phyloP scores from a whole-genome alignment of 352 stramenopile genomes.

The Pythium insidiosum region DNA sequence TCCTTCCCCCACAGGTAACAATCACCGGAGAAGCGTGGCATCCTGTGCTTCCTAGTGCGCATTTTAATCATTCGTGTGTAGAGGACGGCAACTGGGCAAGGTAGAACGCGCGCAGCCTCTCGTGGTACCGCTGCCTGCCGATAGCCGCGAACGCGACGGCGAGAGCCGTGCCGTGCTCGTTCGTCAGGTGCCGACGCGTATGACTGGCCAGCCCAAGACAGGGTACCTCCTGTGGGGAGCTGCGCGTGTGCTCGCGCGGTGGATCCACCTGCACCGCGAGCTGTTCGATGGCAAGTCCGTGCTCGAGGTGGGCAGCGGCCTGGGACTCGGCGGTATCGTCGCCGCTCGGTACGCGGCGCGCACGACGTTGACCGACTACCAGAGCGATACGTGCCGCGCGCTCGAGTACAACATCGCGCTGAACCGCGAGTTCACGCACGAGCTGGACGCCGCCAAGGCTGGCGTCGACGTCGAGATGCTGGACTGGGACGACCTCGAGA shows the following conservation, averaged over 20 bases:
- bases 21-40: too few species aligned
- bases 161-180: conserved; percentile 54
- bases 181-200: conserved; percentile 68
- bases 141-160: conserved; percentile 51
- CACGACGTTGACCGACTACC: conserved; percentile 78
- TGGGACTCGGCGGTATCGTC: conserved; percentile 74
- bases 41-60: too few species aligned
- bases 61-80: too few species aligned
- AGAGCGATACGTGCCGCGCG: conserved; percentile 68
- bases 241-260: conserved; percentile 70
- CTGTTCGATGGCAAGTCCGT: conserved; percentile 63
- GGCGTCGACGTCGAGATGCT: conserved; percentile 47
- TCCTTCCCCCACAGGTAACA: conserved; percentile 46
- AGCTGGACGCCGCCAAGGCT: conserved; percentile 40
- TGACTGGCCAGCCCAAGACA: conserved; percentile 83
- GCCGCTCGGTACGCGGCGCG: conserved; percentile 51
- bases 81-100: conserved; percentile 50
- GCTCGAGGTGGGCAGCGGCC: conserved; percentile 76
- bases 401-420: conserved; percentile 76
- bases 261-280: conserved; percentile 73
- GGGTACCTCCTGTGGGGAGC: conserved; percentile 81
- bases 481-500: conserved; percentile 74
- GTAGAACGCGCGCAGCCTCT: conserved; percentile 47
- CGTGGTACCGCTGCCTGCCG: conserved; percentile 44
- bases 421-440: conserved; percentile 66